Evolutionary conservation across 805 yeast species (phyloP).

Genomic region (Wickerhamomyces subpelliculosus): DNA sequence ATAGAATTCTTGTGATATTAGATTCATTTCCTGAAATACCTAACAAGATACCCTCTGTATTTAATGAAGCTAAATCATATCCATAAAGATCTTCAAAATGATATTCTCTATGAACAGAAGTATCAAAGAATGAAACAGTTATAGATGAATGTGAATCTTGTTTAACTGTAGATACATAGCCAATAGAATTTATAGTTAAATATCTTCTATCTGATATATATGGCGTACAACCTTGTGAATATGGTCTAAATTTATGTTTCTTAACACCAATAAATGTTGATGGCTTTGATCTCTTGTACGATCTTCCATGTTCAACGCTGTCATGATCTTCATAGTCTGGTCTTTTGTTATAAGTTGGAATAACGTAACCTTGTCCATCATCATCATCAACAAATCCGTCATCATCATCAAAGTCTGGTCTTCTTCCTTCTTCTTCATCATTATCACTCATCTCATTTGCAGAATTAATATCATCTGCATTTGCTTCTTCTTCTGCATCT

Average conservation of each 20-base stretch:
- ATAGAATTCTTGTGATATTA: conserved; percentile 42
- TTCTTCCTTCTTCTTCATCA: conserved; percentile 19
- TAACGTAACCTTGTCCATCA: conserved; percentile 45
- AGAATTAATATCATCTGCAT: conserved; percentile 22
- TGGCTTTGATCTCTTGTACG: conserved; percentile 5
- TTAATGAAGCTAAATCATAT: conserved; percentile 72
- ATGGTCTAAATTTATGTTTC: conserved; percentile 44
- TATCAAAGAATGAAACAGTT: conserved; percentile 85
- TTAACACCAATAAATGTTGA: conserved; percentile 2
- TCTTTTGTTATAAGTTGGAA: conserved; percentile 13
- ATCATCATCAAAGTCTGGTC: conserved; percentile 32
- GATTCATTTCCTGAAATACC: conserved; percentile 40
- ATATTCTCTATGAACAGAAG: conserved; percentile 67
- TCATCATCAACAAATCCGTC: conserved; percentile 60
- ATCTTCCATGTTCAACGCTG: background rate
- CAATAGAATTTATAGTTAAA: conserved; percentile 71
- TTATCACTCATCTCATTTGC: conserved; percentile 17
- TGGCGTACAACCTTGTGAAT: conserved; percentile 86
- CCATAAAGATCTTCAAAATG: conserved; percentile 73
- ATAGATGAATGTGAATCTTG: conserved; percentile 54
- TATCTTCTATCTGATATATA: conserved; percentile 66
- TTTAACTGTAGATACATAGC: conserved; percentile 75
- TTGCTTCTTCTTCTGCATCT: conserved; percentile 18
- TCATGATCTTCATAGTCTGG: conserved; percentile 6
- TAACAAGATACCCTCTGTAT: conserved; percentile 57